A percentile compares a stretch with the other conserved stretches of the same genome.
These are phyloP conservation scores for Pachysandra terminalis DNA, from an alignment of 164 flowering plant genomes.

Conservation along the genomic window DNA sequence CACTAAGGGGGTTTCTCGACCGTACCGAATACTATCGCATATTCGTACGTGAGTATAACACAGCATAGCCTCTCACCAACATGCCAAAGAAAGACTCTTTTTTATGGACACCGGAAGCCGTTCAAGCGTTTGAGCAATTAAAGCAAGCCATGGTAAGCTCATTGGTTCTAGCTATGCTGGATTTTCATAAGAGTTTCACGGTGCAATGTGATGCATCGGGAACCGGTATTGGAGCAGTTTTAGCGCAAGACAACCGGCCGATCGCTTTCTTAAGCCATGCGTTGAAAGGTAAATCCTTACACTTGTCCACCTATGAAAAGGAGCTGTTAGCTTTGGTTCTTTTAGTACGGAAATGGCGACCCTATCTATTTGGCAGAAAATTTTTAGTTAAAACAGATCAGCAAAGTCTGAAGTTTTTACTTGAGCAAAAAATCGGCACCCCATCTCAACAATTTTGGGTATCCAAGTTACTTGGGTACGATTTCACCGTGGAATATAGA, in stretches of 20 bases:
- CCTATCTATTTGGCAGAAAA: background rate
- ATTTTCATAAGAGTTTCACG: background rate
- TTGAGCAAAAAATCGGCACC: background rate
- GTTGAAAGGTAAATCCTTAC: background rate
- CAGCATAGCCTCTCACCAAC: background rate
- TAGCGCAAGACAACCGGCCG: background rate
- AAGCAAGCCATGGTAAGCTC: background rate
- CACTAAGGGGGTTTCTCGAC: slow-evolving; percentile 10
- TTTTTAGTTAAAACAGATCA: slow-evolving; percentile 9
- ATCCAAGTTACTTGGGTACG: background rate
- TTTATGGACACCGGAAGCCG: background rate
- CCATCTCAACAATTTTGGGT: slow-evolving; percentile 10
- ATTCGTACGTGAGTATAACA: background rate
- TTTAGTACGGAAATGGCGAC: background rate
- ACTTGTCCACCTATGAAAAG: slow-evolving; percentile 9
- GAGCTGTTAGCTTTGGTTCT: slow-evolving; percentile 4
- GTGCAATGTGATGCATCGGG: slow-evolving; percentile 1
- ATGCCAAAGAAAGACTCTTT: background rate
- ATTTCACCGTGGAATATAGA: background rate
- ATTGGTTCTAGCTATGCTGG: slow-evolving; percentile 1
- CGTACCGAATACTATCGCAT: background rate
- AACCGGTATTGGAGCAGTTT: slow-evolving; percentile 1
- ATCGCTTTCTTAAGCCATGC: slow-evolving; percentile 4
- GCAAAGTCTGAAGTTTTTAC: background rate
- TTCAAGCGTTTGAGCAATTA: background rate